These are phyloP conservation scores for Tephrocybe sp. DNA, from an alignment of 768 basidiomycete genomes.

Conservation along the genomic window DNA sequence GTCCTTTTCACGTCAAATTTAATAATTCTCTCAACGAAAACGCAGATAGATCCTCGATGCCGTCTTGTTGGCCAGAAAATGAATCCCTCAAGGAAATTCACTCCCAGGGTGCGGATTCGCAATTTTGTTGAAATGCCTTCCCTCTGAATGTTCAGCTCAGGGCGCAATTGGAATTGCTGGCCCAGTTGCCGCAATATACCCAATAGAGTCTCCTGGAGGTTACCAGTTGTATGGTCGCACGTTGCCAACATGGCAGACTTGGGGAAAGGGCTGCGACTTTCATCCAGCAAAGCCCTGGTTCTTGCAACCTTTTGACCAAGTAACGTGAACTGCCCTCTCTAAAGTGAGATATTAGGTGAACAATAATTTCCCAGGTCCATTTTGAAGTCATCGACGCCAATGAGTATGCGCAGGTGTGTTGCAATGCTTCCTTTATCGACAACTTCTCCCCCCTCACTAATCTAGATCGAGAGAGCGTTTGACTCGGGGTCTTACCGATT, in stretches of 20 bases:
- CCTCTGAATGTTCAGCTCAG: too few species aligned
- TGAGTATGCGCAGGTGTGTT: conserved; percentile 46
- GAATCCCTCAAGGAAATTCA: conserved; percentile 71
- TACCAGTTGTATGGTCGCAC: conserved; percentile 35
- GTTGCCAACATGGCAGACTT: conserved; percentile 64
- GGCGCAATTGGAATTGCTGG: conserved; percentile 75
- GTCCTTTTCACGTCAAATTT: background rate
- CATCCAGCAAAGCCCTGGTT: conserved; percentile 54
- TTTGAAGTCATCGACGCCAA: conserved; percentile 49
- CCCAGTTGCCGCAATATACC: conserved; percentile 64
- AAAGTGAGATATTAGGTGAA: too few species aligned
- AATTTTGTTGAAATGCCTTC: too few species aligned
- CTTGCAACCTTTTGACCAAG: conserved; percentile 63
- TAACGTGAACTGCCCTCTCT: conserved; percentile 16
- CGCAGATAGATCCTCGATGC: conserved; percentile 55
- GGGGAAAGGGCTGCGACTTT: conserved; percentile 53
- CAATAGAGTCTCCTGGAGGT: conserved; percentile 56
- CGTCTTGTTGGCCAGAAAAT: conserved; percentile 70
- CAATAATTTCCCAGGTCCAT: conserved; percentile 37
- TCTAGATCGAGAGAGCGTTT: conserved; percentile 49
- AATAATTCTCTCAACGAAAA: background rate
- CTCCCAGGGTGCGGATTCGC: conserved; percentile 43
- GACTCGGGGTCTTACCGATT: conserved; percentile 54
- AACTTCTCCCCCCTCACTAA: background rate
- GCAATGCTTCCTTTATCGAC: background rate